Base-by-base conservation (phyloP, 441 rosid genomes). In the Syzygium malaccense region DNA sequence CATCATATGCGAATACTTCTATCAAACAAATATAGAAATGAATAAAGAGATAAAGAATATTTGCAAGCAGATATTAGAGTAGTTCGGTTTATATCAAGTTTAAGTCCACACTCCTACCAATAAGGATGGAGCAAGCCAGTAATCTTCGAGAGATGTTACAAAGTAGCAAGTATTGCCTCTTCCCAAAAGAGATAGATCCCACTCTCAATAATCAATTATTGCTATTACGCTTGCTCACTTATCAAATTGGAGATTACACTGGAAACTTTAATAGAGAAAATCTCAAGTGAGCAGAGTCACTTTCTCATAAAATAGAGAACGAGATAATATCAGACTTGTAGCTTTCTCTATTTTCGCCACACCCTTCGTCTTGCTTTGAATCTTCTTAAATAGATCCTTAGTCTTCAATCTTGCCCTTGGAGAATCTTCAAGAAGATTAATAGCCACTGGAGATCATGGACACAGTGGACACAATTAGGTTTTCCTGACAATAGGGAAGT, bases 151-250 rank as follows among this genome's bases (percentile, higher is more conserved):
- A 57, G n/a, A 57, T 57, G 62, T 57, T 57, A 57, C 0, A 57
- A 57, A 57, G 14, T 25, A 57, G 26, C 64, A 26, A 58, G 64
- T 58, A 58, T 14, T 11, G 26, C n/a, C 30, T 57, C 64, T 58
- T 58, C 64, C 30, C 26, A 0, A 26, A 58, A 0, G 11, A 25
- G n/a, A 26, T 58, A 58, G 26, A 58, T 1, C 0, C n/a, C 48
- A 45, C 48, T 45, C 48, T 58, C 14, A 58, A 26, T 26, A 58
- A 58, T 58, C n/a, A 58, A 58, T 25, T 25, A 58, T 6, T 11
- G 64, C 26, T 25, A 58, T 26, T n/a, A 58, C 13, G 12, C 10
- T 11, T 58, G 64, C 12, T 25, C 64, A 58, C 14, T 58, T 26
- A 28, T 58, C 64, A 58, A 58, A 58, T 58, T 14, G 26, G 14